Percentiles rank a stretch among this genome's conserved stretches.
Conservation (phyloP, 148 eudicot species). For the Fallopia convolvulus region DNA sequence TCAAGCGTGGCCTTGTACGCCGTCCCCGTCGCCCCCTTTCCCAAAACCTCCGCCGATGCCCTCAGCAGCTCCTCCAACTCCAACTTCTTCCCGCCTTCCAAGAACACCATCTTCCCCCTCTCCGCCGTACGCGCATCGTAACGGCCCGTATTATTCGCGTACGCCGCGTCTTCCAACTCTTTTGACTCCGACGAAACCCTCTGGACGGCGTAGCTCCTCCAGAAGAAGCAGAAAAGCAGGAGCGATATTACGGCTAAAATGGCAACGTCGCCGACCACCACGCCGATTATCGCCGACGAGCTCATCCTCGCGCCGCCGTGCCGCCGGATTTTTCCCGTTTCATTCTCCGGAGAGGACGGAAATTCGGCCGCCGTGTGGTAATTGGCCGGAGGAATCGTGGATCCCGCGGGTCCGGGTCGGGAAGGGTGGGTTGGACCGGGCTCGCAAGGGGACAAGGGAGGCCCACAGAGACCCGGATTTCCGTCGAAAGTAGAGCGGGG, state of each 20-base stretch:
- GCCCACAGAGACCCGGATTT: conserved; percentile 51
- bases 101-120: conserved; percentile 72
- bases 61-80: conserved; percentile 83
- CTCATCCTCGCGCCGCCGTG: conserved; percentile 25
- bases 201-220: conserved; percentile 19
- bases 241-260: conserved; percentile 36
- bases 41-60: conserved; percentile 93
- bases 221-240: conserved; percentile 56
- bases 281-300: conserved; percentile 34
- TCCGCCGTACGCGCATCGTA: conserved; percentile 21
- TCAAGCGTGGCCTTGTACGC: conserved; percentile 83
- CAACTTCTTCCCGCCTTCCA: conserved; percentile 63
- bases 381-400: conserved; percentile 16
- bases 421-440: conserved; percentile 28
- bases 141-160: neutral
- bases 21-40: conserved; percentile 87
- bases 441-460: conserved; percentile 37
- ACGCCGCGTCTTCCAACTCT: neutral
- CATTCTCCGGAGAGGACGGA: conserved; percentile 11
- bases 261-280: conserved; percentile 56
- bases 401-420: neutral
- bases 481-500: conserved; percentile 35
- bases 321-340: neutral
- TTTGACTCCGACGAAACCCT: neutral
- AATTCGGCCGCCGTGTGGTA: neutral